A percentile compares a stretch with the other conserved stretches of the same genome.
Evolutionary conservation across 2,329 filamentous ascomycete species (phyloP).

Genomic region (Diaporthe sp.): DNA sequence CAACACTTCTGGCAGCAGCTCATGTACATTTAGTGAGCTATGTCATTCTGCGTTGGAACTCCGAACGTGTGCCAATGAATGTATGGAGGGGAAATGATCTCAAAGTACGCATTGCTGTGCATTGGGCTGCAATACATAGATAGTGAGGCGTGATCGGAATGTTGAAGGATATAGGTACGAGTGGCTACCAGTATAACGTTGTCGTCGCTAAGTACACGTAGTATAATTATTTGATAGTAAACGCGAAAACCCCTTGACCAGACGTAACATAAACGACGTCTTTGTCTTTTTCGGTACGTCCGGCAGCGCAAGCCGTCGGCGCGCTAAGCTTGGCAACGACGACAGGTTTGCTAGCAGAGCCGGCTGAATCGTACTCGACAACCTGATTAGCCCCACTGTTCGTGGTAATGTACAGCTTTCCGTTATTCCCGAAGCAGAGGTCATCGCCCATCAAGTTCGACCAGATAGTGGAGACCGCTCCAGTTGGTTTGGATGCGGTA

Average conservation of each 20-base stretch:
- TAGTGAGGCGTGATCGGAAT: too few relatives aligned
- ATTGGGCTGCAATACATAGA: too few relatives aligned
- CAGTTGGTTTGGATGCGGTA: slow-evolving; percentile 45
- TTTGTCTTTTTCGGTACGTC: slow-evolving; percentile 46
- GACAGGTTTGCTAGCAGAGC: slow-evolving; percentile 42
- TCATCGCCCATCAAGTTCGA: slow-evolving; percentile 51
- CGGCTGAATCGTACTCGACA: slow-evolving; percentile 47
- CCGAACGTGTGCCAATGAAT: too few relatives aligned
- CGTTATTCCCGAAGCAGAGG: slow-evolving; percentile 48
- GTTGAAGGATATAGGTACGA: too few relatives aligned
- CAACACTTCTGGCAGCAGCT: too few relatives aligned
- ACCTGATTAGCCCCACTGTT: slow-evolving; percentile 46
- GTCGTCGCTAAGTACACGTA: too few relatives aligned
- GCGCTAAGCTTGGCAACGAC: slow-evolving; percentile 45
- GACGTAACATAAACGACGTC: slow-evolving; percentile 40
- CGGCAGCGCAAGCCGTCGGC: slow-evolving; percentile 48
- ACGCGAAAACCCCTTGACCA: slow-evolving; percentile 2
- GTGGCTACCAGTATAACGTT: too few relatives aligned
- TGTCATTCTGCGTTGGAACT: too few relatives aligned
- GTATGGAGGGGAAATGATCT: too few relatives aligned
- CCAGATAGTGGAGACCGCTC: slow-evolving; percentile 46
- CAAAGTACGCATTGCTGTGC: too few relatives aligned
- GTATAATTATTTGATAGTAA: background rate
- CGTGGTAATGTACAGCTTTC: slow-evolving; percentile 49
- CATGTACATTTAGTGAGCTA: too few relatives aligned